A percentile compares a stretch with the other conserved stretches of the same genome.
phyloP scores from a whole-genome alignment of 257 asterid genomes.

The Lavandula angustifolia region DNA sequence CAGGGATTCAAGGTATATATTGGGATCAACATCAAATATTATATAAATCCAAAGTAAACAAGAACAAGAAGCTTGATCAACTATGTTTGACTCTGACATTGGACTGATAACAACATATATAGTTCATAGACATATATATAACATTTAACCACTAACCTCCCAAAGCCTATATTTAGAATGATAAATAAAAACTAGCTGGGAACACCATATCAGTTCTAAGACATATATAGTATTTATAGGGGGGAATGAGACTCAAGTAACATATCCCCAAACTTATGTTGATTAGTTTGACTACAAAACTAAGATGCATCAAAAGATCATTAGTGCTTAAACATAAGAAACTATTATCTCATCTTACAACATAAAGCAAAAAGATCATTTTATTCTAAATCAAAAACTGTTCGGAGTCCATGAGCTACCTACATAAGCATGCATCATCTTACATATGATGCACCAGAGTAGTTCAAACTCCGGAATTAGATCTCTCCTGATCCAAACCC shows the following conservation, averaged over 20 bases:
- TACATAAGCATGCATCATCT: conserved; percentile 10
- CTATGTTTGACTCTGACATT: not conserved
- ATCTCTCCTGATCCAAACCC: conserved; percentile 17
- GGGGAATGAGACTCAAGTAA: conserved; percentile 12
- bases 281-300: too few species aligned
- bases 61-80: not conserved
- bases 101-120: not conserved
- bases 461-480: conserved; percentile 4
- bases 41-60: conserved; percentile 8
- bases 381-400: too few species aligned
- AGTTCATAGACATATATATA: too few species aligned
- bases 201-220: not conserved
- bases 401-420: too few species aligned
- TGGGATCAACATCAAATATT: not conserved
- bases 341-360: too few species aligned
- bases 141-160: too few species aligned
- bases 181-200: too few species aligned
- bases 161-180: not conserved
- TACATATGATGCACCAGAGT: not conserved
- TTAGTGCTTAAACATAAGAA: too few species aligned
- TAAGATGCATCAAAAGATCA: too few species aligned
- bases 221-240: not conserved
- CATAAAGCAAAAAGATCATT: too few species aligned
- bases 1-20: conserved; percentile 43
- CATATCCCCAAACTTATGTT: not conserved